phyloP scores from a whole-genome alignment of 495 filamentous ascomycete species.

The Neurospora sublineolata region DNA sequence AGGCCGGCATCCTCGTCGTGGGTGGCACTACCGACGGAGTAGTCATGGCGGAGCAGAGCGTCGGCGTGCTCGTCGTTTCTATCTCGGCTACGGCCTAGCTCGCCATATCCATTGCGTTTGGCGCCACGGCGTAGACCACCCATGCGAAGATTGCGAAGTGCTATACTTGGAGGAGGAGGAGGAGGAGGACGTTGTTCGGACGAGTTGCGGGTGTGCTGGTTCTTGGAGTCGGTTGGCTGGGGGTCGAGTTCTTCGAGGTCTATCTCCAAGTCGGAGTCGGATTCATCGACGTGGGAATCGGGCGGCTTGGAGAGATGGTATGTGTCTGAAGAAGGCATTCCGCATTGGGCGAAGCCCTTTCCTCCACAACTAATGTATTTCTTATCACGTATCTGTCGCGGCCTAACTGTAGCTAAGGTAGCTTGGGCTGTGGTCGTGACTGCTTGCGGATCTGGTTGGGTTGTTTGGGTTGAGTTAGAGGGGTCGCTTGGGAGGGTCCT shows the following conservation, averaged over 20 bases:
- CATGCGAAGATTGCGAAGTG: slow-evolving; percentile 59
- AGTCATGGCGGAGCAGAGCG: slow-evolving; percentile 46
- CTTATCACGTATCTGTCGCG: background rate
- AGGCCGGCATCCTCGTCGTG: slow-evolving; percentile 58
- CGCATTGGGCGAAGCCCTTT: slow-evolving; percentile 25
- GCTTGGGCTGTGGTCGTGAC: background rate
- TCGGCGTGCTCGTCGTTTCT: slow-evolving; percentile 45
- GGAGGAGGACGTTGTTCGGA: slow-evolving; percentile 32
- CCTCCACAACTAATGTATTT: background rate
- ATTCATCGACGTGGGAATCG: slow-evolving; percentile 41
- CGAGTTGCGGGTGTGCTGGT: slow-evolving; percentile 22
- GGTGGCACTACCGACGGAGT: slow-evolving; percentile 40
- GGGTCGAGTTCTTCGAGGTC: slow-evolving; percentile 66
- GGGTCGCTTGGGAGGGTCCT: background rate
- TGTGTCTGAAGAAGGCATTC: slow-evolving; percentile 42
- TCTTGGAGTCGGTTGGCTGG: slow-evolving; percentile 14
- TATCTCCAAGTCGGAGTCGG: slow-evolving; percentile 59
- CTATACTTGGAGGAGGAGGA: slow-evolving; percentile 41
- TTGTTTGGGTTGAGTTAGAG: background rate
- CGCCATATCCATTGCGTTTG: slow-evolving; percentile 47
- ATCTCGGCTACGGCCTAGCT: slow-evolving; percentile 43
- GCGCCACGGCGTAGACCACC: slow-evolving; percentile 38
- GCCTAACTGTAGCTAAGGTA: background rate
- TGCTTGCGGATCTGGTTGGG: background rate
- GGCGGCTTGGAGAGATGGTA: slow-evolving; percentile 39